Base-by-base conservation (phyloP, 1,284 basidiomycete genomes). In the Coniferiporia weirii region DNA sequence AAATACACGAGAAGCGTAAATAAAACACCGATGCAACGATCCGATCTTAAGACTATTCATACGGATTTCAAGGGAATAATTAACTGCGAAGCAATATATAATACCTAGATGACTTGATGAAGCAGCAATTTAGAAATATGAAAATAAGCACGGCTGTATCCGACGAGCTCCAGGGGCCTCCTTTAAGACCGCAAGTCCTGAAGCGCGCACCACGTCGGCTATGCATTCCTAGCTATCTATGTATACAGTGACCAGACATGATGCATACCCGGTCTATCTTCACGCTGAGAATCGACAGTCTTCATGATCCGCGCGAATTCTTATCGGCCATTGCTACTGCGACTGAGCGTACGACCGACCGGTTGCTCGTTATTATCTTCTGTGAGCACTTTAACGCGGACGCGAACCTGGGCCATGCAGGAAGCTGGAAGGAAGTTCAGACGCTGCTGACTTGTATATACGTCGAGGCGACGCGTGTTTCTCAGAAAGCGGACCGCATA, bases 361-460 rank as follows among this genome's bases (percentile, higher is more conserved):
- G 75, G n/a, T 79, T 91, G 63, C 68, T 80, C 53, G 79, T 90
- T 66, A 69, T 87, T 61, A 76, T 90, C 59, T 75, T 85, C 67
- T 84, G 84, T 13, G 74, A 79, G 4, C 70, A 79, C 57, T 86
- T 89, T 69, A 77, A 78, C 64, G 52, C 57, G 8, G 61, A 62
- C 27, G 48, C 47, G 8, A 64, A 70, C 59, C 60, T 80, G n/a
- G 79, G 80, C 13, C 82, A 77, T 48, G 78, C 80, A 4, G 71
- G 69, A 15, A 69, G 69, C 46, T 91, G 83, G 80, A 73, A 81
- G 60, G 76, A 77, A 27, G 77, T 90, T 1, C 87, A 90, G 71
- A 72, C 78, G 8, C 74, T 90, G 36, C 75, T 91, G 62, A 87
- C 88, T 0, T 87, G 81, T 68, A 80, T 85, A 52, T 91, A 91